Evolutionary conservation across 148 eudicot genomes (phyloP).

Genomic region (Diospyros kaki): DNA sequence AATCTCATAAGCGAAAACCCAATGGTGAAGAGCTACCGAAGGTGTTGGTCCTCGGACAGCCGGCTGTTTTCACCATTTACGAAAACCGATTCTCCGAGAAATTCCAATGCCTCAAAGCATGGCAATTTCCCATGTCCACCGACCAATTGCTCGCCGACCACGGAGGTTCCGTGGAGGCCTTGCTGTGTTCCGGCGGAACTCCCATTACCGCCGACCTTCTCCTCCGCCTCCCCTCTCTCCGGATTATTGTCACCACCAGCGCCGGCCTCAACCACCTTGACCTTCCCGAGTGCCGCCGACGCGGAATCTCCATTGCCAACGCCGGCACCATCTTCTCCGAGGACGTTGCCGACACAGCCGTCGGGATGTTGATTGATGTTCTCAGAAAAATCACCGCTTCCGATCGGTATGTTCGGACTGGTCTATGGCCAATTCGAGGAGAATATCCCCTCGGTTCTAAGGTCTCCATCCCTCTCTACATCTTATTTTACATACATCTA

Average conservation of each 20-base stretch:
- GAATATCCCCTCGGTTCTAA: conserved; percentile 32
- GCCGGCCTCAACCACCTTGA: conserved; percentile 65
- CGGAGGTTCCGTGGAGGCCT: conserved; percentile 25
- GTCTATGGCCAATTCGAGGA: conserved; percentile 38
- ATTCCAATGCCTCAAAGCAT: conserved; percentile 46
- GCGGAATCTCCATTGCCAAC: conserved; percentile 48
- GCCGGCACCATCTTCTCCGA: conserved; percentile 31
- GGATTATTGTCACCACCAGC: conserved; percentile 51
- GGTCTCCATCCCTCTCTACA: conserved; percentile 18
- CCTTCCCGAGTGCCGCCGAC: conserved; percentile 64
- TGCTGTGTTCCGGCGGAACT: conserved; percentile 22
- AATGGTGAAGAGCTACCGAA: conserved; percentile 27
- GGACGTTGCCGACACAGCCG: conserved; percentile 68
- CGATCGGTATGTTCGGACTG: conserved; percentile 47
- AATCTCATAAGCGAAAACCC: not conserved
- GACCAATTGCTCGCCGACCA: conserved; percentile 26
- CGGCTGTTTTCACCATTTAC: conserved; percentile 24
- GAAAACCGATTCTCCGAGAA: conserved; percentile 25
- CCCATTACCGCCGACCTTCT: conserved; percentile 29
- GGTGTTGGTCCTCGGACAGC: conserved; percentile 47
- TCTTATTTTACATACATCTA: too few relatives aligned
- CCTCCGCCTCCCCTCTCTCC: conserved; percentile 46
- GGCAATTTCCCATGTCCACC: conserved; percentile 39
- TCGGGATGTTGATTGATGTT: conserved; percentile 57
- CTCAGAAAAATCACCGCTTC: conserved; percentile 48